phyloP scores from a whole-genome alignment of 1,139 yeast genomes.

The Yarrowia galli region DNA sequence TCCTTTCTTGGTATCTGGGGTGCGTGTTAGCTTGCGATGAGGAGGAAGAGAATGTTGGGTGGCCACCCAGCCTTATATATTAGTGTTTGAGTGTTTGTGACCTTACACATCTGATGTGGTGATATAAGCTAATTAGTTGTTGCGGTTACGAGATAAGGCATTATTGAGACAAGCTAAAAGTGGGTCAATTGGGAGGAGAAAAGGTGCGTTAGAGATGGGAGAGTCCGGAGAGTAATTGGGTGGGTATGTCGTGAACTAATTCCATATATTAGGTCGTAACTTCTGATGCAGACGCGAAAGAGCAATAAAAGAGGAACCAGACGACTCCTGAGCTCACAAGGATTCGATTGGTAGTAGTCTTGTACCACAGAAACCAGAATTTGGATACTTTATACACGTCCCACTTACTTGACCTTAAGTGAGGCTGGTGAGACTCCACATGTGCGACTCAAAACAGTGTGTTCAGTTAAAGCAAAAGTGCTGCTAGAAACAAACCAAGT shows the following conservation, averaged over 20 bases:
- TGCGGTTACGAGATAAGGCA: background rate
- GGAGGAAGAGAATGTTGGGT: background rate
- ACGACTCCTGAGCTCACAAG: background rate
- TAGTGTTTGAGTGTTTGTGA: background rate
- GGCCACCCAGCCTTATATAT: background rate
- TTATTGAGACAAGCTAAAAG: background rate
- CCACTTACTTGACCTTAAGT: no score
- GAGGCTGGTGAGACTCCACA: no score
- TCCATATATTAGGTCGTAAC: background rate
- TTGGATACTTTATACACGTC: no score
- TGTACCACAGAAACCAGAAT: no score
- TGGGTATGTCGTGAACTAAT: background rate
- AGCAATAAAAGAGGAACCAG: background rate
- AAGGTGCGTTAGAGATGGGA: background rate
- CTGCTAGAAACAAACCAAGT: no score
- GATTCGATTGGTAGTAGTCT: background rate
- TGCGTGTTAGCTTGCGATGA: conserved; percentile 24
- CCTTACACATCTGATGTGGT: background rate
- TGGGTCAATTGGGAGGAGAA: background rate
- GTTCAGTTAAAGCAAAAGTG: no score
- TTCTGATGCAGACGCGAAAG: background rate
- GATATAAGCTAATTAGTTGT: conserved; percentile 14
- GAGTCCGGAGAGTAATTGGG: background rate
- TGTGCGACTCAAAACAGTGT: no score
- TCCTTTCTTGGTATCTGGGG: conserved; percentile 35